Evolutionary conservation across 768 basidiomycete genomes (phyloP).

Genomic region (Asterophora lycoperdoides): DNA sequence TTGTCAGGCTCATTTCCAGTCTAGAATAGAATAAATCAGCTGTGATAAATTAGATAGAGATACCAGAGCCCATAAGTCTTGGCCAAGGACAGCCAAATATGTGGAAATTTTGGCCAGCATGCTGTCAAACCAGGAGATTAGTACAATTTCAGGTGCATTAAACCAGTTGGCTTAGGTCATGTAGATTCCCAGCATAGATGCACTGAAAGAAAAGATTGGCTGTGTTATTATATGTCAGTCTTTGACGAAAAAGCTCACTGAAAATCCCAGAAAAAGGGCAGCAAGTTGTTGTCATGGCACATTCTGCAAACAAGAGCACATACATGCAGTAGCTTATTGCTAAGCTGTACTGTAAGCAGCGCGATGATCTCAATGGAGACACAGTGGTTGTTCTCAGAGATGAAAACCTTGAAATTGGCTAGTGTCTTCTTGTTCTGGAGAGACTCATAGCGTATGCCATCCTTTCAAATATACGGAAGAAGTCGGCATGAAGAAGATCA

Average conservation of each 20-base stretch:
- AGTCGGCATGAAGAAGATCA: background rate
- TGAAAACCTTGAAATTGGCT: conserved; percentile 15
- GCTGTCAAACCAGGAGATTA: conserved; percentile 7
- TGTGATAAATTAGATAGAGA: too few relatives aligned
- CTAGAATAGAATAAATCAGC: background rate
- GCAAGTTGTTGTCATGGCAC: conserved; percentile 10
- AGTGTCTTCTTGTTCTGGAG: conserved; percentile 12
- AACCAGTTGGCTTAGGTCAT: conserved; percentile 17
- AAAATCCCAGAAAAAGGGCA: conserved; percentile 19
- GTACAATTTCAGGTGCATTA: conserved; percentile 15
- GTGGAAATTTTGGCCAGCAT: conserved; percentile 13
- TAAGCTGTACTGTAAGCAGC: conserved; percentile 11
- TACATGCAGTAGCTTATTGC: conserved; percentile 6
- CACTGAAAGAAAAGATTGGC: too few relatives aligned
- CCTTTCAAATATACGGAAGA: conserved; percentile 15
- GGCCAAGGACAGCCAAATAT: too few relatives aligned
- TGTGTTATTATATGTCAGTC: background rate
- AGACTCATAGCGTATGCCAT: conserved; percentile 20
- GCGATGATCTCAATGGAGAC: conserved; percentile 8
- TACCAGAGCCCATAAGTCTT: too few relatives aligned
- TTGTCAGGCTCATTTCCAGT: background rate
- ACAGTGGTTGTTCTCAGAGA: background rate
- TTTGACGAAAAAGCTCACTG: conserved; percentile 12
- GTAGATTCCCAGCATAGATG: conserved; percentile 18
- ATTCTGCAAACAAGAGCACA: conserved; percentile 18